Conservation (phyloP, 805 yeast species). For the Nakazawaea wyomingensis region DNA sequence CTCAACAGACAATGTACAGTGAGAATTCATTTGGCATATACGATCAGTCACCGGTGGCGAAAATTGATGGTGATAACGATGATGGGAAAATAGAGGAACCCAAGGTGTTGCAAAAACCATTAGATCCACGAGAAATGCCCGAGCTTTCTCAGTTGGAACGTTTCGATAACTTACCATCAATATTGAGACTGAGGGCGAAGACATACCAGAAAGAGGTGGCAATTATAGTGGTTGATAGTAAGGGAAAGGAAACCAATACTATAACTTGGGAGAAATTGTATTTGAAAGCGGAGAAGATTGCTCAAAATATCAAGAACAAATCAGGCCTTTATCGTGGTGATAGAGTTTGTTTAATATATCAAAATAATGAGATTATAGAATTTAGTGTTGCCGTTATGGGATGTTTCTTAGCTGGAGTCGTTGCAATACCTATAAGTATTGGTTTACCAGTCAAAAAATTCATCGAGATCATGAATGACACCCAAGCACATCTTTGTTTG, state of each 20-base stretch:
- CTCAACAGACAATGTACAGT: conserved; percentile 13
- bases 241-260: conserved; percentile 72
- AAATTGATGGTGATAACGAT: not conserved
- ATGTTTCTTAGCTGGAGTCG: conserved; percentile 87
- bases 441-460: conserved; percentile 66
- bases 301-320: conserved; percentile 73
- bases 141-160: conserved; percentile 32
- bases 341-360: conserved; percentile 78
- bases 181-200: conserved; percentile 68
- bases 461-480: conserved; percentile 60
- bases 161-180: conserved; percentile 62
- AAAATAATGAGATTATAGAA: conserved; percentile 78
- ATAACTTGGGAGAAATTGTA: conserved; percentile 91
- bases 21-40: conserved; percentile 7
- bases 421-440: conserved; percentile 89
- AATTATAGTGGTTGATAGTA: conserved; percentile 62
- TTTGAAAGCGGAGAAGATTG: conserved; percentile 78
- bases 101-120: conserved; percentile 48
- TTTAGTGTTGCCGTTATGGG: conserved; percentile 85
- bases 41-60: not conserved
- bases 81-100: conserved; percentile 14
- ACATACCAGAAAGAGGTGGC: conserved; percentile 66
- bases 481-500: conserved; percentile 73
- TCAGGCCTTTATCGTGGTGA: conserved; percentile 74
- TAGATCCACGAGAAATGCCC: conserved; percentile 53